Evolutionary conservation across 2,329 filamentous ascomycete species (phyloP), one percentile per base, ranked within the genome.

Genomic region (Aspergillus sclerotialis): DNA sequence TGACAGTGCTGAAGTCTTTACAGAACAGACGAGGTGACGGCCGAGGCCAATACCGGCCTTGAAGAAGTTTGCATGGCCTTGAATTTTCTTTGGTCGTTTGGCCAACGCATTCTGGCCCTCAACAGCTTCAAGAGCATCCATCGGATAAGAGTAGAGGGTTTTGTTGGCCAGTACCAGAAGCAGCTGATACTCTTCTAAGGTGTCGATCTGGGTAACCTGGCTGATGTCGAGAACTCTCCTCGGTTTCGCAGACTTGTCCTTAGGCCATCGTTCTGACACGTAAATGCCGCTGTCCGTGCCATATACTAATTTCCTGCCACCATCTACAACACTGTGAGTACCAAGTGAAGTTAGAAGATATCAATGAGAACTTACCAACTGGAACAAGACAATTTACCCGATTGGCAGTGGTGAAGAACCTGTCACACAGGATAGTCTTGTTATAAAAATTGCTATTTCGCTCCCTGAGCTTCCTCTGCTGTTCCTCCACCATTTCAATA

Each of bases 31-130:
- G 35, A 98, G 72, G 57, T 96, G 92, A 42, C 92, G 78, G 21
- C 92, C 89, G 39, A 95, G 75, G 56, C 92, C 96, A 52, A 95
- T 93, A 25, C 92, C 92, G 12, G 88, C 84, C 65, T 93, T 94
- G 78, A 98, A 98, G 69, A 96, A 98, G 62, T 90, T 95, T 63
- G 90, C 93, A 64, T 95, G 89, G 51, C 85, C 94, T 62, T 89
- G 84, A 44, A 98, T 96, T 71, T 95, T 95, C 69, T 92, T 90
- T 7, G 88, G 87, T 27, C 88, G 78, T 61, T 92, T 94, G 11
- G 79, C 78, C 36, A 89, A 70, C 21, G 85, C 76, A 33, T 81
- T 82, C 39, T 76, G 72, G 30, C 70, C 69, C 53, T 96, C 89
- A 43, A 83, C 83, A 3, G 83, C 76, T 51, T 94, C 90, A 37